Conservation (phyloP, 2,329 filamentous ascomycete species). For the Cordyceps tenuipes region DNA sequence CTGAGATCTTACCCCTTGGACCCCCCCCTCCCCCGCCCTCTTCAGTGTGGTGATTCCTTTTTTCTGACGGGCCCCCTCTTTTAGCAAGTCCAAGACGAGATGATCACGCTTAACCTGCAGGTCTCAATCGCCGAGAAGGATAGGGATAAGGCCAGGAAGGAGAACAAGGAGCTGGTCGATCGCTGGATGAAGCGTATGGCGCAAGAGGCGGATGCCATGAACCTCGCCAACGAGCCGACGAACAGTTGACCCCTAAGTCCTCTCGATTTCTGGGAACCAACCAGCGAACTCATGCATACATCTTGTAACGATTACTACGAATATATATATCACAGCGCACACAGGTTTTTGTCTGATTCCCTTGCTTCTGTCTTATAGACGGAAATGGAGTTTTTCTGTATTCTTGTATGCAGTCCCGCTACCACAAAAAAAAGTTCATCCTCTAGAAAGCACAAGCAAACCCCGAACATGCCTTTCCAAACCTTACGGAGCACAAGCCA, state of each 20-base stretch:
- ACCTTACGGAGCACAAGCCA: not conserved
- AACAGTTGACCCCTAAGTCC: not conserved
- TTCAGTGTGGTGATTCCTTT: not conserved
- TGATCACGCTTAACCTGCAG: conserved; percentile 79
- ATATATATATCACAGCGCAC: not conserved
- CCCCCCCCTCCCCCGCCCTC: not conserved
- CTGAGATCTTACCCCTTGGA: not conserved
- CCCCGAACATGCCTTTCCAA: conserved; percentile 14
- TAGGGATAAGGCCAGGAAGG: conserved; percentile 61
- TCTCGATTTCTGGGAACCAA: too few species aligned
- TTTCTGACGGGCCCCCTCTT: not conserved
- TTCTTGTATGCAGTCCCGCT: conserved; percentile 11
- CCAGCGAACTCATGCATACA: not conserved
- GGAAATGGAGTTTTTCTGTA: not conserved
- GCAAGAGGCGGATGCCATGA: conserved; percentile 82
- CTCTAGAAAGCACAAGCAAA: not conserved
- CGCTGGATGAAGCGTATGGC: conserved; percentile 87
- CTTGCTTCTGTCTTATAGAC: not conserved
- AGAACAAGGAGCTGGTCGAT: conserved; percentile 84
- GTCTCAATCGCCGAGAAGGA: conserved; percentile 78
- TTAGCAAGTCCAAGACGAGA: conserved; percentile 82
- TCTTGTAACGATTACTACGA: not conserved
- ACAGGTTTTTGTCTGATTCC: not conserved
- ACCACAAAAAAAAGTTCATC: not conserved
- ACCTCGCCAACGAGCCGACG: conserved; percentile 49